phyloP scores from a whole-genome alignment of 352 stramenopile species.

The Blastocystis sp. region DNA sequence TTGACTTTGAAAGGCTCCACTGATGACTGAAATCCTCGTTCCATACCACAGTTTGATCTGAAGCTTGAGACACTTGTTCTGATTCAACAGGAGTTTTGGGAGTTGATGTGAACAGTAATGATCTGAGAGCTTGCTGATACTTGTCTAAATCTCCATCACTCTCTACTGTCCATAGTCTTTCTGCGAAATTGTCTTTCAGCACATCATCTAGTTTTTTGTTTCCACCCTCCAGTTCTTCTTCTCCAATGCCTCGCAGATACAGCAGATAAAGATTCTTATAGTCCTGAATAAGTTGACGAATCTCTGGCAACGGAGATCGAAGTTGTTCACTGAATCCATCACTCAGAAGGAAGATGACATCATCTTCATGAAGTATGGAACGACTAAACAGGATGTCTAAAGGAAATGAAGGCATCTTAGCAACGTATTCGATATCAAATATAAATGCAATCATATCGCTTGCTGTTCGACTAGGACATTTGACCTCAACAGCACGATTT shows the following conservation, averaged over 20 bases:
- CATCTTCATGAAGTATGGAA: not conserved
- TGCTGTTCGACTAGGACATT: not conserved
- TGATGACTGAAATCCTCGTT: not conserved
- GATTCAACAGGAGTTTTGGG: too few relatives aligned
- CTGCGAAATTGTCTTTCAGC: too few relatives aligned
- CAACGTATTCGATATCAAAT: not conserved
- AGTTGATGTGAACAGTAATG: too few relatives aligned
- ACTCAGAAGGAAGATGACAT: not conserved
- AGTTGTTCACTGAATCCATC: conserved; percentile 14
- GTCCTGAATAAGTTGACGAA: too few relatives aligned
- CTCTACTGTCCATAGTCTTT: too few relatives aligned
- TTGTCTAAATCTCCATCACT: too few relatives aligned
- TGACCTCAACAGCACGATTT: not conserved
- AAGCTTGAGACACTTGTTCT: too few relatives aligned
- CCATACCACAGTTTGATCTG: not conserved
- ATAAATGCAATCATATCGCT: not conserved
- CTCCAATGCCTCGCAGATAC: too few relatives aligned
- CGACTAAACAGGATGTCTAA: not conserved
- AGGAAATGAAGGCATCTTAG: not conserved
- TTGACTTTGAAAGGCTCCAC: not conserved
- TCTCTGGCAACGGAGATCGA: not conserved
- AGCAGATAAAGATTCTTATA: too few relatives aligned
- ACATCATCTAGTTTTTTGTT: too few relatives aligned
- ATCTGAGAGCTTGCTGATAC: too few relatives aligned
- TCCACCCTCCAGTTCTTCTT: too few relatives aligned